These are phyloP conservation scores for Carpinus viminea DNA, from an alignment of 306 rosid genomes.

Conservation along the genomic window DNA sequence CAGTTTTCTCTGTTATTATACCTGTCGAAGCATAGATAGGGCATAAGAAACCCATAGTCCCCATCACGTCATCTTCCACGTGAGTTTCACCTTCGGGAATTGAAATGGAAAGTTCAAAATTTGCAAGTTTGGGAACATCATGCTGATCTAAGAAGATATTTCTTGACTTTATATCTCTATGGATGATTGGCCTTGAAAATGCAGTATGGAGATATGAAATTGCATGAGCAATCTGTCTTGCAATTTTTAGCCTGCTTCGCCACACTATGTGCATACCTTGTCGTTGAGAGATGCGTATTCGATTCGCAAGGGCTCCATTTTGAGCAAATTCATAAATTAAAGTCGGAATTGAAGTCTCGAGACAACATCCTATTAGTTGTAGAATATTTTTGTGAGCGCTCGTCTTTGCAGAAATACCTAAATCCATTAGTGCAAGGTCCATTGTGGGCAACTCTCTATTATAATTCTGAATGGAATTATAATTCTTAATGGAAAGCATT, in stretches of 20 bases:
- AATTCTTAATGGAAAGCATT: background rate
- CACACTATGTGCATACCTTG: background rate
- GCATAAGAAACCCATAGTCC: background rate
- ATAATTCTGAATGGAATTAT: too few relatives aligned
- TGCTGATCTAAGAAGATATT: slow-evolving; percentile 11
- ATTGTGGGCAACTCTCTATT: too few relatives aligned
- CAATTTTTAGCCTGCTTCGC: background rate
- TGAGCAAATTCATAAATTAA: background rate
- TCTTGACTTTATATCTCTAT: background rate
- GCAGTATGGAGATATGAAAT: background rate
- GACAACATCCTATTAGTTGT: background rate
- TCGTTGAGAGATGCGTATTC: background rate
- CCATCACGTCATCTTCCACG: background rate
- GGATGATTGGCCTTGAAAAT: background rate
- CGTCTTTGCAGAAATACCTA: background rate
- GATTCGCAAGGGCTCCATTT: background rate
- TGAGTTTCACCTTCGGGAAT: slow-evolving; percentile 10
- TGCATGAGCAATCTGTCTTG: background rate
- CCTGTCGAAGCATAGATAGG: too few relatives aligned
- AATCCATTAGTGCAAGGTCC: too few relatives aligned
- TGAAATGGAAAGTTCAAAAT: slow-evolving; percentile 2
- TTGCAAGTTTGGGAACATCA: background rate
- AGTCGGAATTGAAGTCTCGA: background rate
- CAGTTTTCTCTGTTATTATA: slow-evolving; percentile 3
- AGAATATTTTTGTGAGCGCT: background rate